Conservation (phyloP, 257 asterid genomes). For the Rubia yunnanensis region DNA sequence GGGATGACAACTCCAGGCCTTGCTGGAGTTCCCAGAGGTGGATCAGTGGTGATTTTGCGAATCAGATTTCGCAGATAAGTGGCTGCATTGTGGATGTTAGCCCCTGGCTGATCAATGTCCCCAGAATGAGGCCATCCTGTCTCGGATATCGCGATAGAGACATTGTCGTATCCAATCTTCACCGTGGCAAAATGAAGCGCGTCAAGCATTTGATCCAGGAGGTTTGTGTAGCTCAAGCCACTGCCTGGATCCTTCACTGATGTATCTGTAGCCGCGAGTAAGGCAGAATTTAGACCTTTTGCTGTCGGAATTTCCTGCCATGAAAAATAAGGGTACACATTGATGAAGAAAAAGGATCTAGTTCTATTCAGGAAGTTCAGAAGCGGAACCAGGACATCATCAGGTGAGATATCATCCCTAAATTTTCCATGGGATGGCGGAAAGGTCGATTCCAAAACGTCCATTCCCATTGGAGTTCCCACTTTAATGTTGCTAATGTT, state of each 20-base stretch:
- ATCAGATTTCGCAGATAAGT: conserved; percentile 49
- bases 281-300: conserved; percentile 42
- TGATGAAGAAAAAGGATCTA: conserved; percentile 44
- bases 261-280: conserved; percentile 25
- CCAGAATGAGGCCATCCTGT: conserved; percentile 89
- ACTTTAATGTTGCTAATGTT: conserved; percentile 52
- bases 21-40: conserved; percentile 64
- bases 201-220: conserved; percentile 74
- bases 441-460: conserved; percentile 37
- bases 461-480: conserved; percentile 79
- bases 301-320: conserved; percentile 40
- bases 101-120: conserved; percentile 63
- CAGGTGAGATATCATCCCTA: conserved; percentile 29
- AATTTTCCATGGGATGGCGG: conserved; percentile 75
- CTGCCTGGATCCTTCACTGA: conserved; percentile 35
- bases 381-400: conserved; percentile 29
- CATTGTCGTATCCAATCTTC: conserved; percentile 35
- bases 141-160: conserved; percentile 45
- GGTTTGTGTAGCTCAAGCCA: conserved; percentile 47
- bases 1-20: conserved; percentile 46
- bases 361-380: conserved; percentile 45
- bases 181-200: conserved; percentile 47
- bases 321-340: conserved; percentile 52
- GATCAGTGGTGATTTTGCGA: conserved; percentile 28
- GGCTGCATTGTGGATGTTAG: conserved; percentile 58